A percentile compares a stretch with the other conserved stretches of the same genome.
These are phyloP conservation scores for Pseudofabraea citricarpa DNA, from an alignment of 2,329 filamentous ascomycete species.

Conservation along the genomic window DNA sequence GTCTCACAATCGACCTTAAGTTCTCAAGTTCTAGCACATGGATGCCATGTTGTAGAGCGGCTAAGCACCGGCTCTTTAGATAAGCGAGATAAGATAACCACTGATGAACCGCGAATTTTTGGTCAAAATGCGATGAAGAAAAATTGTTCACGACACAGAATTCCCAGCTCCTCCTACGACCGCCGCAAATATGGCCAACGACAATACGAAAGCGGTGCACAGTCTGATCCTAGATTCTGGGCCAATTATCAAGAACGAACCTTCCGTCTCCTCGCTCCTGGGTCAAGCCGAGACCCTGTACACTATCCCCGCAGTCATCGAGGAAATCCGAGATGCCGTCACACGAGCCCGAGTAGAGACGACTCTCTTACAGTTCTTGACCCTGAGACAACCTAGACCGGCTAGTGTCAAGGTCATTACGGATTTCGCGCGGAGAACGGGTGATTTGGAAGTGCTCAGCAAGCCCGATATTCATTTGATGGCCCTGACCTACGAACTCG, in stretches of 20 bases:
- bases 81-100: not conserved
- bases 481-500: conserved; percentile 89
- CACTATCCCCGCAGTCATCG: conserved; percentile 79
- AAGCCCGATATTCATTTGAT: conserved; percentile 84
- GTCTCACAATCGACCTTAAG: too few relatives aligned
- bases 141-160: too few relatives aligned
- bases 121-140: too few relatives aligned
- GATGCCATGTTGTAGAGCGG: too few relatives aligned
- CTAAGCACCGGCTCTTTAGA: too few relatives aligned
- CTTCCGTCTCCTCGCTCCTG: conserved; percentile 76
- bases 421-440: conserved; percentile 84
- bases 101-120: not conserved
- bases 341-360: conserved; percentile 80
- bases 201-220: conserved; percentile 62
- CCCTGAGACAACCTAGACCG: conserved; percentile 66
- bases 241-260: conserved; percentile 90
- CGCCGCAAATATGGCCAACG: conserved; percentile 21
- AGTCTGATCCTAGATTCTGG: conserved; percentile 86
- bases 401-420: conserved; percentile 75
- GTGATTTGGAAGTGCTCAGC: conserved; percentile 84
- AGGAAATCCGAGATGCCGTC: conserved; percentile 80
- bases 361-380: conserved; percentile 79
- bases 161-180: not conserved
- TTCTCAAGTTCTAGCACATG: too few relatives aligned
- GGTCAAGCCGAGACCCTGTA: conserved; percentile 71